Evolutionary conservation across 1,284 basidiomycete genomes (phyloP).

Genomic region (Ganoderma meredithae): DNA sequence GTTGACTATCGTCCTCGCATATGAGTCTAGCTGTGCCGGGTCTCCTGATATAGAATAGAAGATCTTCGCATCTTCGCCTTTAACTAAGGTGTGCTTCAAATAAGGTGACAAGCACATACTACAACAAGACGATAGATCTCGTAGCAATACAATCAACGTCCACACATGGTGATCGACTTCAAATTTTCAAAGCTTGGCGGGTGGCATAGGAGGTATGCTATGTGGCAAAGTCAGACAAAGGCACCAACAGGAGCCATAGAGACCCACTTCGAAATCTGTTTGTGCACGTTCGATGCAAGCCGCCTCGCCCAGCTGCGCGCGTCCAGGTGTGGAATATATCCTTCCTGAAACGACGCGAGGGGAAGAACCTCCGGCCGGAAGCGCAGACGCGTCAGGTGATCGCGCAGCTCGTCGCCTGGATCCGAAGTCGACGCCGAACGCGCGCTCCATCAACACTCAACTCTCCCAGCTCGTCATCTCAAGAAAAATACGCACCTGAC

Average conservation of each 20-base stretch:
- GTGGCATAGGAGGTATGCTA: conserved; percentile 6
- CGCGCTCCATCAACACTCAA: neutral
- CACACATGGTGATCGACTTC: neutral
- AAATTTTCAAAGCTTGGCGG: neutral
- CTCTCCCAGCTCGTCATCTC: neutral
- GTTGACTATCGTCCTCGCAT: too few species aligned
- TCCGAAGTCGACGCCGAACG: neutral
- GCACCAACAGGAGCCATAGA: neutral
- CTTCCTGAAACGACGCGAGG: conserved; percentile 10
- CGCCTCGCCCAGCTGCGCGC: conserved; percentile 13
- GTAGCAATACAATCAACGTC: conserved; percentile 1
- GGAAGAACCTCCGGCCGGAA: conserved; percentile 14
- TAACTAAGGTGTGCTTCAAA: neutral
- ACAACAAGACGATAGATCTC: neutral
- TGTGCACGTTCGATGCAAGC: conserved; percentile 9
- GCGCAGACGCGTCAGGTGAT: neutral
- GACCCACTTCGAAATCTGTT: conserved; percentile 3
- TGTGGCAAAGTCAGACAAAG: neutral
- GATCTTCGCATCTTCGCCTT: neutral
- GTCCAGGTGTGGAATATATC: conserved; percentile 9
- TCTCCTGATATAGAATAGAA: neutral
- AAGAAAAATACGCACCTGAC: neutral
- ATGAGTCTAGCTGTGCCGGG: neutral
- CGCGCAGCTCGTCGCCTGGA: conserved; percentile 5
- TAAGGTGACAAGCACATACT: neutral